These are phyloP conservation scores for Pythium biforme DNA, from an alignment of 352 stramenopile species.

Conservation along the genomic window DNA sequence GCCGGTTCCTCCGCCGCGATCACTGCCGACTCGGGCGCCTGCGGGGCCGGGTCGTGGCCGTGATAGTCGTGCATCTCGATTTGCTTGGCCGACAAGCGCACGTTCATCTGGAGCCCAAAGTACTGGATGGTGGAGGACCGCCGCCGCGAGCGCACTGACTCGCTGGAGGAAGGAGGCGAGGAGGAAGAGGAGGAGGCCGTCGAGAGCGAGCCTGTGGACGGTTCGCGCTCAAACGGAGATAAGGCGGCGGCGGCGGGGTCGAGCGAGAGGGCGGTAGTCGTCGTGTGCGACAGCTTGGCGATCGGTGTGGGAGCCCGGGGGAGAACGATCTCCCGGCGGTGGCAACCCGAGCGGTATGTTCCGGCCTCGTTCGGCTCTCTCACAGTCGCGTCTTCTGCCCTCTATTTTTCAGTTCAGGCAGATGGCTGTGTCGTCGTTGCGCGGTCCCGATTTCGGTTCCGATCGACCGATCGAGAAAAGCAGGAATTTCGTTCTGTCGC, in stretches of 20 bases:
- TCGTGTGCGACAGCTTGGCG: slow-evolving; percentile 21
- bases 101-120: slow-evolving; percentile 29
- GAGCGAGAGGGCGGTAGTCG: slow-evolving; percentile 4
- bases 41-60: slow-evolving; percentile 13
- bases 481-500: slow-evolving; percentile 7
- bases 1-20: not conserved
- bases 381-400: slow-evolving; percentile 7
- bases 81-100: slow-evolving; percentile 23
- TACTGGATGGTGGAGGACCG: slow-evolving; percentile 33
- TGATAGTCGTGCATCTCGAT: slow-evolving; percentile 31
- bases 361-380: slow-evolving; percentile 17
- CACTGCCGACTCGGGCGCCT: not conserved
- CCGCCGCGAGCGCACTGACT: slow-evolving; percentile 20
- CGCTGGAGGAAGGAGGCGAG: slow-evolving; percentile 8
- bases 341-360: slow-evolving; percentile 18
- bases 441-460: not conserved
- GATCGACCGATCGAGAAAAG: slow-evolving; percentile 11
- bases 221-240: not conserved
- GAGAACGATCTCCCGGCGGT: slow-evolving; percentile 22
- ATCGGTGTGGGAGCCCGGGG: slow-evolving; percentile 6
- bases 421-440: slow-evolving; percentile 5
- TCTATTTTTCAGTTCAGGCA: slow-evolving; percentile 18
- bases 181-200: slow-evolving; percentile 22
- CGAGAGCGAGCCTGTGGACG: slow-evolving; percentile 11
- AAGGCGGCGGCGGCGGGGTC: not conserved